Conservation (phyloP, 106 monocot species). For the Dendrobium catenatum region DNA sequence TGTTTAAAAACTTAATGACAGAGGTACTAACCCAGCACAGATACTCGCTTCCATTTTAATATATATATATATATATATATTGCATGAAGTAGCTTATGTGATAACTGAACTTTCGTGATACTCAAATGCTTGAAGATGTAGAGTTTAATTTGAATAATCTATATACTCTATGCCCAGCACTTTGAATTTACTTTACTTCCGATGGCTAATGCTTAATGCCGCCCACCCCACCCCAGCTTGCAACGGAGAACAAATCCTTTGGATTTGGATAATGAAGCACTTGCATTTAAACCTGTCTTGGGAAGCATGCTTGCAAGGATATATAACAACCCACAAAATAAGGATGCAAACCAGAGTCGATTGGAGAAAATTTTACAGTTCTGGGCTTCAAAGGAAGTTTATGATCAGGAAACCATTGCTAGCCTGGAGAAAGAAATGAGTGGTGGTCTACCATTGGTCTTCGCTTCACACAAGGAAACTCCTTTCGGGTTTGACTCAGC, state of each 20-base stretch:
- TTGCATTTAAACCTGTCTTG: constrained; percentile 80
- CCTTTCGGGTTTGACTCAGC: constrained; percentile 26
- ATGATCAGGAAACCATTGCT: constrained; percentile 71
- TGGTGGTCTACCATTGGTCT: constrained; percentile 23
- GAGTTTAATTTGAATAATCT: neutral
- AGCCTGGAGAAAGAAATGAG: constrained; percentile 77
- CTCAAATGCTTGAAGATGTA: neutral
- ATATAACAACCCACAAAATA: constrained; percentile 79
- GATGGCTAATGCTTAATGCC: neutral
- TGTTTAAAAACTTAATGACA: neutral
- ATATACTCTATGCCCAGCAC: neutral
- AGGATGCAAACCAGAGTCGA: constrained; percentile 61
- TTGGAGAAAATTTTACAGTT: constrained; percentile 80
- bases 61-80: neutral
- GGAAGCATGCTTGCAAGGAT: constrained; percentile 85
- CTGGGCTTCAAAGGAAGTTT: constrained; percentile 94
- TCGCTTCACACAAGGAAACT: constrained; percentile 19
- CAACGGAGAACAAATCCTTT: constrained; percentile 65
- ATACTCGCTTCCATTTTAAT: neutral
- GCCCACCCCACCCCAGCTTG: constrained; percentile 37
- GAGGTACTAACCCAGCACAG: neutral
- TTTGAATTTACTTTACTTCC: neutral
- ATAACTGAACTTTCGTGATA: neutral
- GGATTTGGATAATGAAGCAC: constrained; percentile 89
- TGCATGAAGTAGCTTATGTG: neutral